Percentiles rank a stretch among this genome's conserved stretches.
Conservation (phyloP, 2,329 filamentous ascomycete genomes). For the Exophiala aquamarina region DNA sequence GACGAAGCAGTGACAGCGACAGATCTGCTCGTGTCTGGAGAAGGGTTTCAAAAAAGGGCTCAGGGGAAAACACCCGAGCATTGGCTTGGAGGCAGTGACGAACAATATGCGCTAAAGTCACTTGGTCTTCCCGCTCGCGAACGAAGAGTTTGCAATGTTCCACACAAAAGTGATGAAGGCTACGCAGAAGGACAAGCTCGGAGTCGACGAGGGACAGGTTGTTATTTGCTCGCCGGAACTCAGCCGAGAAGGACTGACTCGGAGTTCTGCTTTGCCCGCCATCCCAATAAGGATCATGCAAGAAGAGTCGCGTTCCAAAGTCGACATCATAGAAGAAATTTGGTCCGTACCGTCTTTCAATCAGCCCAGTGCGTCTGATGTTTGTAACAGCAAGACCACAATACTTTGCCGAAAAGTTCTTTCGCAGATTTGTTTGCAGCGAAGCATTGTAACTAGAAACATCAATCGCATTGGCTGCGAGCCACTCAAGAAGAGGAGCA, state of each 20-base stretch:
- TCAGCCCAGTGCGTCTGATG: slow-evolving; percentile 74
- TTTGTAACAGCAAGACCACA: slow-evolving; percentile 69
- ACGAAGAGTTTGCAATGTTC: slow-evolving; percentile 71
- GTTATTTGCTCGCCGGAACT: slow-evolving; percentile 82
- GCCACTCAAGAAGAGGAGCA: slow-evolving; percentile 74
- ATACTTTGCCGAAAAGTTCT: slow-evolving; percentile 80
- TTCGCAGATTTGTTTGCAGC: slow-evolving; percentile 78
- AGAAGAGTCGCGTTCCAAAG: slow-evolving; percentile 72
- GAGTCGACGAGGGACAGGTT: slow-evolving; percentile 92
- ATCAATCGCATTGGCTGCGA: slow-evolving; percentile 72
- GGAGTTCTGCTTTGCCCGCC: slow-evolving; percentile 43
- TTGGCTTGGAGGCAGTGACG: slow-evolving; percentile 79
- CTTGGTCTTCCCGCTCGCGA: slow-evolving; percentile 56
- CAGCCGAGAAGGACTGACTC: slow-evolving; percentile 61
- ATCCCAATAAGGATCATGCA: slow-evolving; percentile 77
- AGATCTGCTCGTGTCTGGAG: slow-evolving; percentile 76
- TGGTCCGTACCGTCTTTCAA: slow-evolving; percentile 65
- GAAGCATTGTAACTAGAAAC: slow-evolving; percentile 85
- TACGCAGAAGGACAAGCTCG: slow-evolving; percentile 73
- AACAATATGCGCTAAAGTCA: slow-evolving; percentile 71
- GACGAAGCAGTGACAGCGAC: slow-evolving; percentile 77
- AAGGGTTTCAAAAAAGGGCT: slow-evolving; percentile 78
- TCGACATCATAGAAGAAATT: slow-evolving; percentile 83
- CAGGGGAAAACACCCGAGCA: slow-evolving; percentile 67
- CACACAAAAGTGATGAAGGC: slow-evolving; percentile 84